Conservation (phyloP, 495 filamentous ascomycete species). For the Aspergillus biplanus region DNA sequence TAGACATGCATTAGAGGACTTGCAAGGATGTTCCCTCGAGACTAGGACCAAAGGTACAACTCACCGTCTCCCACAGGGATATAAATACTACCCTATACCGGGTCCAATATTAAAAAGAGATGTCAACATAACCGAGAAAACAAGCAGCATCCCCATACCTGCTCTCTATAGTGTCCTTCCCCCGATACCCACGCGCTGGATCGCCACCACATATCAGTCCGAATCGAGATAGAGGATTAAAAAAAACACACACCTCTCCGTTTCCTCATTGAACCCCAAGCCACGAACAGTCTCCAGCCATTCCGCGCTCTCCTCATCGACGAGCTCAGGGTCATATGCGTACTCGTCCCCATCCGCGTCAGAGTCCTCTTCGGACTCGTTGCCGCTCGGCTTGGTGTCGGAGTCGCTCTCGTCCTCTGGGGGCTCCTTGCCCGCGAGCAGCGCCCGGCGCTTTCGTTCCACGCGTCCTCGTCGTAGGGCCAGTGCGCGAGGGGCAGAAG, state of each 20-base stretch:
- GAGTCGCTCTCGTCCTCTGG: background rate
- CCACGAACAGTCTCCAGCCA: conserved; percentile 1
- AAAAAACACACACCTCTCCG: conserved; percentile 1
- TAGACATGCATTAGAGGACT: background rate
- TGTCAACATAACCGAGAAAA: background rate
- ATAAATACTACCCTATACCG: background rate
- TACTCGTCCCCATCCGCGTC: background rate
- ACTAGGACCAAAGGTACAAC: background rate
- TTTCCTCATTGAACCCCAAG: conserved; percentile 1
- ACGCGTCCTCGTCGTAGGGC: background rate
- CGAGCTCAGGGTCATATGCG: background rate
- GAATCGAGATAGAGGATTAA: background rate
- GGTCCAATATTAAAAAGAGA: background rate
- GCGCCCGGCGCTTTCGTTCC: background rate
- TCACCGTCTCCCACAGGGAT: background rate
- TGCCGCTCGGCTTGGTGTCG: background rate
- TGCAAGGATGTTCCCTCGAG: background rate
- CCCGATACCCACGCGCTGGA: background rate
- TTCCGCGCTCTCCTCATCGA: background rate
- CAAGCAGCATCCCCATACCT: background rate
- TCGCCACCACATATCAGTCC: background rate
- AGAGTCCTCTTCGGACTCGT: background rate
- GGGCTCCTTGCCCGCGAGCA: background rate
- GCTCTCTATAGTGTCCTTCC: conserved; percentile 1
- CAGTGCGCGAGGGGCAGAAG: conserved; percentile 4